phyloP scores from a whole-genome alignment of 768 basidiomycete genomes.

The Suillus tomentosus region DNA sequence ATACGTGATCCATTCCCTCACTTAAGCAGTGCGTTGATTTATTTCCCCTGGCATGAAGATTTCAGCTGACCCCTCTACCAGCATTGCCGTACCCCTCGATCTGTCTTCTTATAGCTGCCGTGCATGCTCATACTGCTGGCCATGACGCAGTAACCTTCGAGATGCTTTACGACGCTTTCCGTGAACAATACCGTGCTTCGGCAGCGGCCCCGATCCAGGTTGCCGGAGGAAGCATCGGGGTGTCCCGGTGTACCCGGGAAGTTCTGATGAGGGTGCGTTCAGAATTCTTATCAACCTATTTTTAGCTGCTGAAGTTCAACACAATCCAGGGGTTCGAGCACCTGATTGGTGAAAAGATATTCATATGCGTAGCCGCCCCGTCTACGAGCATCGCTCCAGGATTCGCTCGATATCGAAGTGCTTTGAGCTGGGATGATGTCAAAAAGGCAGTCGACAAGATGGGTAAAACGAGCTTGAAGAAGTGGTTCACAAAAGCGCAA shows the following conservation, averaged over 20 bases:
- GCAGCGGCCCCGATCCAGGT: slow-evolving; percentile 74
- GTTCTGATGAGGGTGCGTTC: slow-evolving; percentile 66
- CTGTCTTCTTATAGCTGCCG: slow-evolving; percentile 83
- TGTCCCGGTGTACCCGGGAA: slow-evolving; percentile 64
- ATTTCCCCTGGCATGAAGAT: not conserved
- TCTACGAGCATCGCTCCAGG: slow-evolving; percentile 58
- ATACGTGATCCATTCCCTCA: slow-evolving; percentile 53
- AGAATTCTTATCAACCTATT: not conserved
- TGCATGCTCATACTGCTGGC: slow-evolving; percentile 75
- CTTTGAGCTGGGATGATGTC: slow-evolving; percentile 63
- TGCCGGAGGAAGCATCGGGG: slow-evolving; percentile 74
- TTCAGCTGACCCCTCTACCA: slow-evolving; percentile 27
- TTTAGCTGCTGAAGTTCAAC: not conserved
- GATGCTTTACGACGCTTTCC: slow-evolving; percentile 82
- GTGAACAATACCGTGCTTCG: slow-evolving; percentile 71
- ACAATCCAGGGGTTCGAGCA: slow-evolving; percentile 71
- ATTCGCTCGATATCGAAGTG: slow-evolving; percentile 76
- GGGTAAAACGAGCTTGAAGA: slow-evolving; percentile 71
- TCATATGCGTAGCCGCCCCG: slow-evolving; percentile 51
- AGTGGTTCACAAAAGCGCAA: slow-evolving; percentile 71
- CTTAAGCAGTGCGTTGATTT: slow-evolving; percentile 49
- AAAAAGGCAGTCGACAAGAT: slow-evolving; percentile 64
- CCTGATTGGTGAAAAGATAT: slow-evolving; percentile 57
- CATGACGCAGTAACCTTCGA: slow-evolving; percentile 87
- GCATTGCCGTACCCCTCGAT: slow-evolving; percentile 77